Base-by-base conservation (phyloP, 306 rosid species). In the Sophora flavescens region DNA sequence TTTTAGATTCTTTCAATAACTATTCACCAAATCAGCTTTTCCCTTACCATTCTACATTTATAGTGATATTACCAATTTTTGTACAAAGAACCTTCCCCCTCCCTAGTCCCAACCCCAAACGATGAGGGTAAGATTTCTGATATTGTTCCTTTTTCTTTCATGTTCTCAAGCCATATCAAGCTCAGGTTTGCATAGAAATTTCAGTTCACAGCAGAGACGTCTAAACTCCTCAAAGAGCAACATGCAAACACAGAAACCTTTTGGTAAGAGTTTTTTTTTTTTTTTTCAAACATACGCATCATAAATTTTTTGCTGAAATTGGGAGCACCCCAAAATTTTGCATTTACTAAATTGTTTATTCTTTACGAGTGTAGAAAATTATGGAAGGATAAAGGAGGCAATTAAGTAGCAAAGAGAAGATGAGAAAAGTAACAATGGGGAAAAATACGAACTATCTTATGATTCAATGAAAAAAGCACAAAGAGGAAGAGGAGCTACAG, bases 401-500 rank as follows among this genome's bases (percentile, higher is more conserved):
- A 33, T 11, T 26, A 32, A 32, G 50, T 8, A 44, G 68, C 44
- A 57, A 32, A n/a, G 1, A 35, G 4, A 45, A 62, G 47, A 48
- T 32, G 39, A 75, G 35, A 17, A 60, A 33, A 50, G 17, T 2
- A 76, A 18, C 32, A 11, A 18, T 1, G 33, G 38, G n/a, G 63
- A 22, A 14, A n/a, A 26, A n/a, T 36, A 36, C 2, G 52, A 63
- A 44, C 15, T 17, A 28, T 47, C 13, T 16, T 11, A 7, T 59
- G 62, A 22, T 6, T 3, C 63, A 58, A 13, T 62, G 14, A 35
- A 35, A 26, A 68, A 57, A 45, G 62, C 70, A 48, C 72, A 50
- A 3, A n/a, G 58, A 10, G 82, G 77, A 50, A 61, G 5, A 28
- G 82, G 72, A 70, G 78, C 59, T 4, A 0, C 1, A 28, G 78